Percentiles rank a stretch among this genome's conserved stretches.
Evolutionary conservation across 805 yeast species (phyloP).

Genomic region (Blastobotrys parvus): DNA sequence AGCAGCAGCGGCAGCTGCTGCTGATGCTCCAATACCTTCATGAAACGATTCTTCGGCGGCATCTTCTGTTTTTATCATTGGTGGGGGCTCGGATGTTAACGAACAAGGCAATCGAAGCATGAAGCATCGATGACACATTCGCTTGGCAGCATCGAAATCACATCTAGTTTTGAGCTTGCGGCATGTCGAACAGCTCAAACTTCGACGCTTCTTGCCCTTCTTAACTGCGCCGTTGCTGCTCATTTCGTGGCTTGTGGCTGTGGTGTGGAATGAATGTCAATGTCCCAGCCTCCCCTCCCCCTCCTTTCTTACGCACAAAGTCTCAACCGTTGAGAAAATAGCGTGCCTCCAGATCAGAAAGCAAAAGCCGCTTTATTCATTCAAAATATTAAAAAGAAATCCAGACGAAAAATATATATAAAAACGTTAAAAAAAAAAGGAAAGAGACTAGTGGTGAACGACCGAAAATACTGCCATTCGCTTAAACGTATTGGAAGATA

Average conservation of each 20-base stretch:
- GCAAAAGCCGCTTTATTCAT: too few species aligned
- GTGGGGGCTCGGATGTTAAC: conserved; percentile 28
- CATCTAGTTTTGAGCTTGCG: conserved; percentile 52
- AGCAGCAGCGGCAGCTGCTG: not conserved
- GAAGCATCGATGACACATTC: conserved; percentile 46
- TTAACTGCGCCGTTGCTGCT: not conserved
- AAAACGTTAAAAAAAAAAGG: too few species aligned
- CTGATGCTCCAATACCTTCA: not conserved
- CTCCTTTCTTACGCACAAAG: too few species aligned
- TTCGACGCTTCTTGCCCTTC: conserved; percentile 24
- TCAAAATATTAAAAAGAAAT: too few species aligned
- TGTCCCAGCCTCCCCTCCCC: too few species aligned
- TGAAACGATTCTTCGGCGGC: not conserved
- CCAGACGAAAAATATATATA: too few species aligned
- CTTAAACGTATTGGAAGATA: conserved; percentile 19
- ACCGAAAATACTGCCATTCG: not conserved
- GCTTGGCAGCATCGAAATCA: conserved; percentile 37
- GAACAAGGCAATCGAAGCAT: conserved; percentile 43
- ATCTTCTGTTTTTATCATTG: conserved; percentile 13
- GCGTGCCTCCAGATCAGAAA: too few species aligned
- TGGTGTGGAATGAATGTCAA: not conserved
- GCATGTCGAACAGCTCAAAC: conserved; percentile 43
- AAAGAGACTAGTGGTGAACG: not conserved
- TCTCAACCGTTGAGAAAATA: too few species aligned
- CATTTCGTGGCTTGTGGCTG: not conserved